Evolutionary conservation across 2,329 filamentous ascomycete species (phyloP), one percentile per base, ranked within the genome.

Genomic region (Cladosporium sp.): DNA sequence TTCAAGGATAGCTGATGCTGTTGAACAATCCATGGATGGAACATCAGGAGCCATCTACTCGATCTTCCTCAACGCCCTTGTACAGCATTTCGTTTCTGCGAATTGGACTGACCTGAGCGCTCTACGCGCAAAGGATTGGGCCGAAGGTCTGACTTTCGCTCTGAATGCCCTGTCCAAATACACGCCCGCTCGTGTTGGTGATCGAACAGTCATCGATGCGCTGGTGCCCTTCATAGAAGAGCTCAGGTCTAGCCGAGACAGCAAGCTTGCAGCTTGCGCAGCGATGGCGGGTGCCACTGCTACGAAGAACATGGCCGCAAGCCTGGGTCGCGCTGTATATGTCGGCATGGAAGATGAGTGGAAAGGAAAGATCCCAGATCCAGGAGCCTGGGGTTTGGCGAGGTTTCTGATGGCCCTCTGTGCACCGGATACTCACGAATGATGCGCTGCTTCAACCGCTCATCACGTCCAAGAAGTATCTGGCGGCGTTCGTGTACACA

Each of bases 251-350:
- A 83, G 82, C 0, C 80, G 79, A 13, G 80, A 87, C 63, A 67
- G 92, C 15, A 78, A 80, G 57, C 75, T 82, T 63, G 91, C 92
- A 7, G 89, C 88, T 0, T 75, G 82, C 59, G 89, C 88, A 2
- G 85, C 90, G 0, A 79, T 79, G 56, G 76, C 82, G 42, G 92
- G 85, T 1, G 86, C 91, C 3, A 85, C 92, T 55, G 80, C 80
- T 22, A 97, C 92, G 16, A 95, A 90, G 73, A 86, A 85, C 20
- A 95, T 97, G 91, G 82, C 85, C 67, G 88, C 93, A 36, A 93
- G 85, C 59, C 73, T 97, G 33, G 93, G 93, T 8, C 75, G 89
- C 52, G 82, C 85, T 2, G 88, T 93, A 9, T 94, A 94, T 66
- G 82, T 95, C 43, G 88, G 86, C 54, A 86, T 85, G 55, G 79